Base-by-base conservation (phyloP, 2,329 filamentous ascomycete species). In the Calcarisporium arbuscula region DNA sequence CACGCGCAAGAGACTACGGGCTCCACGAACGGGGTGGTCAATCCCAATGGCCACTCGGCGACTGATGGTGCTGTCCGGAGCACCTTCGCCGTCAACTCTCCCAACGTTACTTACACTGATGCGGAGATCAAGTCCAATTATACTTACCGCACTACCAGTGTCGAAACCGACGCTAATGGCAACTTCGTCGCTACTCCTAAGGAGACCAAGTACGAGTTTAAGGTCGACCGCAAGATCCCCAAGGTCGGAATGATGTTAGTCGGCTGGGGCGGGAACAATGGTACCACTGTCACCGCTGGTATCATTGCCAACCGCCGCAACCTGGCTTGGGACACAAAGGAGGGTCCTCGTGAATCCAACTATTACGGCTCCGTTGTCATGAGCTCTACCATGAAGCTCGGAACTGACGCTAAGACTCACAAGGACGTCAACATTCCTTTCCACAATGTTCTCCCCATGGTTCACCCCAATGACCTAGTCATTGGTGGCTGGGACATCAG, bases 361-460 rank as follows among this genome's bases (percentile, higher is more conserved):
- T 98, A 96, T 77, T 98, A 95, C 61, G 92, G 92, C 53, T 98
- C 92, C 38, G 79, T 96, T 51, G 78, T 96, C 64, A 96, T 98
- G 92, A 76, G 82, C 45, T 96, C 92, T 15, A 98, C 92, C 47
- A 80, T 95, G 68, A 98, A 96, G 77, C 82, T 98, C 42, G 92
- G 92, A 38, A 85, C 82, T 28, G 87, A 96, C 54, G 73, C 78
- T 52, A 77, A 83, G 64, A 94, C 87, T 41, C 79, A 77, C 52
- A 75, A 84, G 64, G 92, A 98, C 56, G 78, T 98, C 67, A 95
- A 96, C 67, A 85, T 98, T 51, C 90, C 92, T 45, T 94, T 98
- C 72, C 86, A 90, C 58, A 78, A 90, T 59, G 74, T 96, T 52
- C 74, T 98, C 46, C 92, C 92, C 42, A 95, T 96, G 88, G 85